These are phyloP conservation scores for Pythium dissimile DNA, from an alignment of 352 stramenopile species.

Conservation along the genomic window DNA sequence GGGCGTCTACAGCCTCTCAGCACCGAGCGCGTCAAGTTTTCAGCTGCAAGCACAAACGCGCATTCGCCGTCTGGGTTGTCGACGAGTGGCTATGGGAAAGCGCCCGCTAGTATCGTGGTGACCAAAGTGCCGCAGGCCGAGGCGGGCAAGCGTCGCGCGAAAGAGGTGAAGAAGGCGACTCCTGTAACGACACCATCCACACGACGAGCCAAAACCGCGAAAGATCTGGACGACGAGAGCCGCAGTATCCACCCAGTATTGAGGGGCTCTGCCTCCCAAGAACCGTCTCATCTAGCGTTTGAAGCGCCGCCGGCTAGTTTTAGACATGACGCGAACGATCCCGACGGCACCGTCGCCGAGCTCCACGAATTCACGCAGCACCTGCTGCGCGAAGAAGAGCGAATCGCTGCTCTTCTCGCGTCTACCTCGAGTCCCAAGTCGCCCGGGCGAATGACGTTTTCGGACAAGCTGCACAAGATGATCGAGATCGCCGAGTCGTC, in stretches of 20 bases:
- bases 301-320: too few species aligned
- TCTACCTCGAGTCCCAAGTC: conserved; percentile 39
- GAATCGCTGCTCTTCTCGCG: conserved; percentile 47
- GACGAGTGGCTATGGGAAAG: background rate
- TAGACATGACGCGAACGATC: conserved; percentile 5
- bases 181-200: background rate
- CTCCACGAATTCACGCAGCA: conserved; percentile 61
- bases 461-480: conserved; percentile 77
- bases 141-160: conserved; percentile 6
- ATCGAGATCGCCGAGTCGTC: conserved; percentile 74
- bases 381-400: conserved; percentile 47
- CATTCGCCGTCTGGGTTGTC: background rate
- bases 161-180: conserved; percentile 9
- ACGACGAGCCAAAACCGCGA: background rate
- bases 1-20: conserved; percentile 11
- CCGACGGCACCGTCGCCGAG: conserved; percentile 43
- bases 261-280: too few species aligned
- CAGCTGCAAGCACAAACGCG: conserved; percentile 3
- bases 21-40: conserved; percentile 20
- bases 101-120: conserved; percentile 10
- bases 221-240: background rate
- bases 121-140: conserved; percentile 7
- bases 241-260: background rate
- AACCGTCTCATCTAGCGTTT: too few species aligned
- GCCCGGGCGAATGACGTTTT: conserved; percentile 67